Percentiles rank a stretch among this genome's conserved stretches.
phyloP scores from a whole-genome alignment of 78 protist species.

The Dictyostelium discoideum region dicty_2.7 NC_007088.5:3021501-3022000 shows the following conservation, averaged over 20 bases:
- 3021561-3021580: not conserved
- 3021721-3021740: conserved; percentile 78
- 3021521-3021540: conserved; percentile 54
- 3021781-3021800: conserved; percentile 40
- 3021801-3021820: conserved; percentile 60
- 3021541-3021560: conserved; percentile 27
- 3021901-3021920: not conserved
- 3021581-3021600: not conserved
- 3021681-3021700: conserved; percentile 67
- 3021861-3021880: not conserved
- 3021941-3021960: not conserved
- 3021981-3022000: not conserved
- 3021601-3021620: not conserved
- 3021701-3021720: conserved; percentile 22
- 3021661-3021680: conserved; percentile 33
- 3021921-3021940: not conserved
- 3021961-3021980: not conserved
- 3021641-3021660: not conserved
- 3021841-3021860: conserved; percentile 47
- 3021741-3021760: conserved; percentile 25
- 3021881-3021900: not conserved
- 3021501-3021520: conserved; percentile 65
- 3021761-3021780: not conserved
- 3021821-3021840: conserved; percentile 66
- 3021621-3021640: not conserved